Evolutionary conservation across 164 flowering plant species (phyloP).

Genomic region (Kalanchoe fedtschenkoi): DNA sequence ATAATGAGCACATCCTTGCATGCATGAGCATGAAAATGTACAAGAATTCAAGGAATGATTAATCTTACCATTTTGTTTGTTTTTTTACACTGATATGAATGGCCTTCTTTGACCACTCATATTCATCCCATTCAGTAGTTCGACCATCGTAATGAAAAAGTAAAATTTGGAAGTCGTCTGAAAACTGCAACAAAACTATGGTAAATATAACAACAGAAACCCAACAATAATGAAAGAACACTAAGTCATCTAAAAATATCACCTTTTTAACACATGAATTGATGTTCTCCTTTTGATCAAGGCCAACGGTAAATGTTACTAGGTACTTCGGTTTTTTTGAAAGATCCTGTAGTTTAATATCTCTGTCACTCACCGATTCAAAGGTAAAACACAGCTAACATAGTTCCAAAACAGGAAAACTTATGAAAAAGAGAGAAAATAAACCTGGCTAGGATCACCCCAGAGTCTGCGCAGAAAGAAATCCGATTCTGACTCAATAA

Average conservation of each 20-base stretch:
- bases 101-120: constrained; percentile 8
- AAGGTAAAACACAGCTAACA: background rate
- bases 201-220: background rate
- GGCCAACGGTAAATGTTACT: constrained; percentile 78
- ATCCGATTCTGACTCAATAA: background rate
- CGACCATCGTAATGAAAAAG: constrained; percentile 11
- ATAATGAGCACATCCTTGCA: background rate
- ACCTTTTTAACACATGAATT: constrained; percentile 81
- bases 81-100: constrained; percentile 10
- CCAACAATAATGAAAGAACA: background rate
- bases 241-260: background rate
- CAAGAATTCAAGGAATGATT: background rate
- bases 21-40: background rate
- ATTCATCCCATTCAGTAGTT: constrained; percentile 12
- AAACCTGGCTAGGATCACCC: constrained; percentile 2
- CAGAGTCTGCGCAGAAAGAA: background rate
- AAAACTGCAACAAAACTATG: constrained; percentile 10
- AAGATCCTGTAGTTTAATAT: constrained; percentile 57
- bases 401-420: background rate
- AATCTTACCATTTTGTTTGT: constrained; percentile 9
- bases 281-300: constrained; percentile 54
- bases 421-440: background rate
- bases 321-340: constrained; percentile 63
- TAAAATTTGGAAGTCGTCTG: constrained; percentile 8
- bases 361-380: background rate